phyloP scores from a whole-genome alignment of 345 rosid species.

The Syzygium aqueum region DNA sequence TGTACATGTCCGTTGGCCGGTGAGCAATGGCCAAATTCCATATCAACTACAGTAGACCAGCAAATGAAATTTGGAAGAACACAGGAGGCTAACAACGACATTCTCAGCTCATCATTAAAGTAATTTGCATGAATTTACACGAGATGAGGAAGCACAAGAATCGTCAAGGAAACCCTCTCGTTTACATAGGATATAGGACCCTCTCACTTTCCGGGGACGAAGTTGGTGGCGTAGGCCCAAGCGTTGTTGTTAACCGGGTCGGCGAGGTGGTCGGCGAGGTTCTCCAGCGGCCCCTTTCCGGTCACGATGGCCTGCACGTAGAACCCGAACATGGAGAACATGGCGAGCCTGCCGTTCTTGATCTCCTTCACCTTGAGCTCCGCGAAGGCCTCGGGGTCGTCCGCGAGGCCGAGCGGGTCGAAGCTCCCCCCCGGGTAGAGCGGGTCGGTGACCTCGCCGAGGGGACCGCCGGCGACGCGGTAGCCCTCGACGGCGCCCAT shows the following conservation, averaged over 20 bases:
- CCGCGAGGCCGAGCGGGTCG: constrained; percentile 16
- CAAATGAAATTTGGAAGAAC: background rate
- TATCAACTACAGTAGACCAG: background rate
- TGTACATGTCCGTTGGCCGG: background rate
- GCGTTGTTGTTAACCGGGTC: constrained; percentile 21
- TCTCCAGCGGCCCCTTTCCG: constrained; percentile 21
- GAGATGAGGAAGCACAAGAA: background rate
- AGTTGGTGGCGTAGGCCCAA: constrained; percentile 19
- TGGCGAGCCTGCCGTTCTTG: constrained; percentile 16
- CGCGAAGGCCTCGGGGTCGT: constrained; percentile 16
- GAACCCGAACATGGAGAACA: constrained; percentile 21
- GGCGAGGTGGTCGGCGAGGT: constrained; percentile 14
- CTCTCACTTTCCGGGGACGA: constrained; percentile 22
- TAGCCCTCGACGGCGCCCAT: constrained; percentile 23
- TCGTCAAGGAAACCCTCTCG: background rate
- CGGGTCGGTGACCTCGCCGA: constrained; percentile 16
- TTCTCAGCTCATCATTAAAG: background rate
- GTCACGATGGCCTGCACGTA: constrained; percentile 20
- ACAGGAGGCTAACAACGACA: background rate
- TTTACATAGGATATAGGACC: background rate
- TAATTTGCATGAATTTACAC: background rate
- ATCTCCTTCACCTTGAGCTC: constrained; percentile 23
- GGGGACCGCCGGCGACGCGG: constrained; percentile 12
- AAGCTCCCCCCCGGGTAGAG: constrained; percentile 19
- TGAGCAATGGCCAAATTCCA: background rate